Evolutionary conservation across 768 basidiomycete genomes (phyloP).

Genomic region (Psilocybe subaeruginosa): DNA sequence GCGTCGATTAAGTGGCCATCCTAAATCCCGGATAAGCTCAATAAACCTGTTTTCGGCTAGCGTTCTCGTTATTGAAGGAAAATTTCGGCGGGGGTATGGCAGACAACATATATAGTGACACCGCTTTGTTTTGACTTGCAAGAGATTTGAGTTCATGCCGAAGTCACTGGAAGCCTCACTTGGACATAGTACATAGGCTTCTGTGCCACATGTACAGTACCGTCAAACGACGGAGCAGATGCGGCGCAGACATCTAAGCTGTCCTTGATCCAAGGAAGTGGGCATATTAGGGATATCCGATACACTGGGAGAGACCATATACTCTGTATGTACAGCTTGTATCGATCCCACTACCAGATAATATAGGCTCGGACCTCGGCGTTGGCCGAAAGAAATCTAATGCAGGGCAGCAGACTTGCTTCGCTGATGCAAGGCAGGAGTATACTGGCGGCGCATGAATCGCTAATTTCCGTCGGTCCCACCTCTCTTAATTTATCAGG

Average conservation of each 20-base stretch:
- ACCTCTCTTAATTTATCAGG: no score
- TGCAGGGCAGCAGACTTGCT: no score
- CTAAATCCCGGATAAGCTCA: neutral
- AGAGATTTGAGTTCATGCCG: neutral
- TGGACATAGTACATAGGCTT: neutral
- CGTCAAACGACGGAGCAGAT: neutral
- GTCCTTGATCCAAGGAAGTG: neutral
- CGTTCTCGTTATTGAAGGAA: neutral
- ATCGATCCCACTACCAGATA: no score
- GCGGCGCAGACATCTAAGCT: neutral
- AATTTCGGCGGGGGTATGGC: neutral
- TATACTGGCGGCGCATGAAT: no score
- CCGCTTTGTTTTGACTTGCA: neutral
- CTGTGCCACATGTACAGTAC: neutral
- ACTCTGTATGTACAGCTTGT: no score
- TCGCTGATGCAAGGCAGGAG: no score
- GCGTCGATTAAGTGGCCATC: neutral
- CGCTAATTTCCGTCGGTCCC: no score
- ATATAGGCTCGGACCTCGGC: no score
- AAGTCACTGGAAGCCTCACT: neutral
- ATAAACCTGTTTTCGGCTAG: neutral
- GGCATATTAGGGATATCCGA: neutral
- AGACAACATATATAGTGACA: neutral
- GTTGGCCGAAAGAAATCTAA: no score
- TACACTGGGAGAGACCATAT: no score